Evolutionary conservation across 2,329 filamentous ascomycete species (phyloP).

Genomic region (Ophiocordyceps camponoti-rufipedis): DNA sequence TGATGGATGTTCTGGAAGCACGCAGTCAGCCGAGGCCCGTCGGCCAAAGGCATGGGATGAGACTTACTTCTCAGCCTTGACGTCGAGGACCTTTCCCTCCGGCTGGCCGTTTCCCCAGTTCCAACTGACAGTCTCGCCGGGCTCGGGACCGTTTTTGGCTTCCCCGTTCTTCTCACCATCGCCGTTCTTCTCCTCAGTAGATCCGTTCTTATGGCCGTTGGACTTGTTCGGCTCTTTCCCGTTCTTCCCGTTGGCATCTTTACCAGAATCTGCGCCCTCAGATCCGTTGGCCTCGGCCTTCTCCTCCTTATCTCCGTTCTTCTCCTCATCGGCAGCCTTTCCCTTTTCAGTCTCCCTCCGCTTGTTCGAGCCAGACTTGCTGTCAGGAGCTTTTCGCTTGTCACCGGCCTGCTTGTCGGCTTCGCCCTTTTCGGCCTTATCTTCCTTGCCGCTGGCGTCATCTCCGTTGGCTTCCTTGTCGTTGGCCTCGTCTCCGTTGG

Average conservation of each 20-base stretch:
- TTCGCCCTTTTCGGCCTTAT: constrained; percentile 7
- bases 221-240: neutral
- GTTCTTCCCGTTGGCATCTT: neutral
- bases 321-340: constrained; percentile 1
- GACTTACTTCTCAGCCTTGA: constrained; percentile 21
- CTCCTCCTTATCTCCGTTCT: constrained; percentile 4
- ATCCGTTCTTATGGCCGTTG: neutral
- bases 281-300: constrained; percentile 2
- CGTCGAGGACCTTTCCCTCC: constrained; percentile 23
- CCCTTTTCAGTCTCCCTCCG: constrained; percentile 2
- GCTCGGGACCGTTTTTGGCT: constrained; percentile 12
- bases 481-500: constrained; percentile 1
- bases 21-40: neutral
- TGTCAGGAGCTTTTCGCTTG: neutral
- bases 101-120: constrained; percentile 25
- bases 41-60: neutral
- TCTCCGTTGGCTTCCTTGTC: constrained; percentile 7
- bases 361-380: constrained; percentile 1
- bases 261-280: neutral
- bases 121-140: constrained; percentile 26
- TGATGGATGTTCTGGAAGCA: constrained; percentile 14
- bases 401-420: neutral
- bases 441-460: constrained; percentile 12
- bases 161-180: neutral
- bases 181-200: neutral